Evolutionary conservation across 768 basidiomycete genomes (phyloP).

Genomic region (Pleurotus citrinopileatus): DNA sequence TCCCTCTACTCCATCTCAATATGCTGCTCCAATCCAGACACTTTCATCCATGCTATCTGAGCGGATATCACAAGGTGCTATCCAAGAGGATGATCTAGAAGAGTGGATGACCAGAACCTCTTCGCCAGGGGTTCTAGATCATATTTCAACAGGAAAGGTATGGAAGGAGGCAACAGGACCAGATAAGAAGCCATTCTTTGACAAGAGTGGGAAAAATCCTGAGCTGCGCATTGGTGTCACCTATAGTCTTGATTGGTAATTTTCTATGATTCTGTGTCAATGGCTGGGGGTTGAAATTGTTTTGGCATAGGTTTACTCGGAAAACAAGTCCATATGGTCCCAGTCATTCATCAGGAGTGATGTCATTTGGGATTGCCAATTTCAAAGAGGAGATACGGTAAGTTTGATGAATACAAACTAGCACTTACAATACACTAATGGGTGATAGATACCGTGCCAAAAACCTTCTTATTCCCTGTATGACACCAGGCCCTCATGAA

Average conservation of each 20-base stretch:
- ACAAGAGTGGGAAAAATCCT: neutral
- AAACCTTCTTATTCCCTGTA: constrained; percentile 18
- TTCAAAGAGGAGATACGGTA: constrained; percentile 13
- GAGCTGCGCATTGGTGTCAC: constrained; percentile 19
- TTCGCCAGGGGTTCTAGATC: neutral
- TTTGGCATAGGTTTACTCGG: constrained; percentile 12
- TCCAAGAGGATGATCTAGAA: constrained; percentile 10
- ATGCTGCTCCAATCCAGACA: constrained; percentile 15
- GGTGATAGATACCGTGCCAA: constrained; percentile 16
- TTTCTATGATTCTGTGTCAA: neutral
- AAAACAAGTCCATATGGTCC: constrained; percentile 17
- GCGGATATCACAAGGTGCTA: constrained; percentile 13
- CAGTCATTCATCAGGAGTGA: constrained; percentile 19
- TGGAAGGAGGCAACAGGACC: constrained; percentile 15
- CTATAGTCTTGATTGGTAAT: constrained; percentile 18
- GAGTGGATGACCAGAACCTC: constrained; percentile 7
- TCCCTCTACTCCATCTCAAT: neutral
- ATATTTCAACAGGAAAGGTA: constrained; percentile 15
- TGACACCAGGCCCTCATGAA: constrained; percentile 26
- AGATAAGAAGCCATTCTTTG: constrained; percentile 16
- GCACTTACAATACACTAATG: neutral
- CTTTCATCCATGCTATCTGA: constrained; percentile 10
- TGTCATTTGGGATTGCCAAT: constrained; percentile 20
- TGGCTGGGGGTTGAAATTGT: neutral
- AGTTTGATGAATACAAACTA: neutral